A percentile compares a stretch with the other conserved stretches of the same genome.
Evolutionary conservation across 2,329 filamentous ascomycete genomes (phyloP).

Genomic region (Microascus cirrosus): DNA sequence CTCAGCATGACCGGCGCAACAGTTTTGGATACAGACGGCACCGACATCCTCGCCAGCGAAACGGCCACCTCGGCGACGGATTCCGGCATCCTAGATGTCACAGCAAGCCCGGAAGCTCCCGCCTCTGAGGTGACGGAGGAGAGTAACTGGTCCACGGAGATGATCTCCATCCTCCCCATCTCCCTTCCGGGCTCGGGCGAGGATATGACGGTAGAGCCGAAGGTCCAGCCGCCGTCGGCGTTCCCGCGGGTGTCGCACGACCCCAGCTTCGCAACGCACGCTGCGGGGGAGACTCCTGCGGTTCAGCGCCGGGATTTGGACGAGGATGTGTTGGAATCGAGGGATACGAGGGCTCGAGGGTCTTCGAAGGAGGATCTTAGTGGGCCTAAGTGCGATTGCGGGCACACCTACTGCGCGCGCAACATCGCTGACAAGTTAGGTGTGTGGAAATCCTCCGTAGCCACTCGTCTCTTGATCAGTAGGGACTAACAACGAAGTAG

Average conservation of each 20-base stretch:
- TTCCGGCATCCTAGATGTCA: not conserved
- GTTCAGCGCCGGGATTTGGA: not conserved
- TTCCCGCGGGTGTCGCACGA: not conserved
- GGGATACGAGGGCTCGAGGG: not conserved
- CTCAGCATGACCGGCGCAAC: not conserved
- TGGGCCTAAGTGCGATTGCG: not conserved
- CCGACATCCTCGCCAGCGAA: not conserved
- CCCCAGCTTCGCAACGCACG: not conserved
- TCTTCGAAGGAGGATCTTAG: not conserved
- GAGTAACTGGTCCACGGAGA: not conserved
- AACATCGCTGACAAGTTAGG: not conserved
- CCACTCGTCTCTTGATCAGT: not conserved
- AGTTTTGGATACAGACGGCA: too few relatives aligned
- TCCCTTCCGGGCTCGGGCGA: not conserved
- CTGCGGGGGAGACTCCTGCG: not conserved
- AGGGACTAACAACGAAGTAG: not conserved
- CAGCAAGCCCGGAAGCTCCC: not conserved
- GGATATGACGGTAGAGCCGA: not conserved
- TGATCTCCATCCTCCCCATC: not conserved
- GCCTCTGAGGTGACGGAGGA: not conserved
- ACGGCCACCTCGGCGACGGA: not conserved
- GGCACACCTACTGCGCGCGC: not conserved
- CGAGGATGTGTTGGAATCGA: not conserved
- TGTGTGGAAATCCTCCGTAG: too few relatives aligned
- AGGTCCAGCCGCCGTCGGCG: not conserved